Evolutionary conservation across 768 basidiomycete species (phyloP).

Genomic region (Trametes cubensis): DNA sequence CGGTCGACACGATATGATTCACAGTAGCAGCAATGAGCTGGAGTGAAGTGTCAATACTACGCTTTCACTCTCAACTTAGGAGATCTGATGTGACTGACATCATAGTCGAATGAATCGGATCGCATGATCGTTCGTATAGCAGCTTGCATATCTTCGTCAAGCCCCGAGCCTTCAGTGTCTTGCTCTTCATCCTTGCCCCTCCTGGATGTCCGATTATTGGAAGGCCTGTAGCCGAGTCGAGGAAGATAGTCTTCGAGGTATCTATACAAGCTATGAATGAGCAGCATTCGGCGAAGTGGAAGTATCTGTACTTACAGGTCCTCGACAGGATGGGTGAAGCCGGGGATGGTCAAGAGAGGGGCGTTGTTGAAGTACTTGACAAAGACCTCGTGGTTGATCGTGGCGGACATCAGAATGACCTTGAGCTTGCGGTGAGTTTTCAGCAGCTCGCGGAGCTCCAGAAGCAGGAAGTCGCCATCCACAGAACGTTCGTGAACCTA

Average conservation of each 20-base stretch:
- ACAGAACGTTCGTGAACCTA: constrained; percentile 92
- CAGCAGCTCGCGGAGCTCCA: constrained; percentile 80
- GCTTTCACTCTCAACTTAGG: not conserved
- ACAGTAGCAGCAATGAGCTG: constrained; percentile 72
- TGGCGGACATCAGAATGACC: constrained; percentile 91
- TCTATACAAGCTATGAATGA: constrained; percentile 41
- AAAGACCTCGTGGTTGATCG: constrained; percentile 89
- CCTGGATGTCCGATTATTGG: constrained; percentile 38
- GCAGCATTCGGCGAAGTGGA: not conserved
- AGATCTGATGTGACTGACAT: constrained; percentile 42
- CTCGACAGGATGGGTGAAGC: constrained; percentile 74
- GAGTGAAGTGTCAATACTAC: not conserved
- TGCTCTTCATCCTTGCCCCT: constrained; percentile 40
- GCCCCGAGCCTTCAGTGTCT: constrained; percentile 49
- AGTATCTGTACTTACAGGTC: constrained; percentile 58
- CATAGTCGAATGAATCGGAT: constrained; percentile 72
- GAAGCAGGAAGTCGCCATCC: constrained; percentile 86
- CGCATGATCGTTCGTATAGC: constrained; percentile 63
- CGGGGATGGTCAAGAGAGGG: constrained; percentile 83
- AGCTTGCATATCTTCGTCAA: constrained; percentile 52
- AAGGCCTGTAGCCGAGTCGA: constrained; percentile 55
- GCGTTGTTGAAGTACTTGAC: constrained; percentile 80
- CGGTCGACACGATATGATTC: constrained; percentile 57
- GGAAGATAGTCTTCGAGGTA: constrained; percentile 84
- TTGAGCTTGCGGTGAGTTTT: constrained; percentile 66